Conservation (phyloP, 176 grass and related monocot genomes). For the Triticum urartu region DNA sequence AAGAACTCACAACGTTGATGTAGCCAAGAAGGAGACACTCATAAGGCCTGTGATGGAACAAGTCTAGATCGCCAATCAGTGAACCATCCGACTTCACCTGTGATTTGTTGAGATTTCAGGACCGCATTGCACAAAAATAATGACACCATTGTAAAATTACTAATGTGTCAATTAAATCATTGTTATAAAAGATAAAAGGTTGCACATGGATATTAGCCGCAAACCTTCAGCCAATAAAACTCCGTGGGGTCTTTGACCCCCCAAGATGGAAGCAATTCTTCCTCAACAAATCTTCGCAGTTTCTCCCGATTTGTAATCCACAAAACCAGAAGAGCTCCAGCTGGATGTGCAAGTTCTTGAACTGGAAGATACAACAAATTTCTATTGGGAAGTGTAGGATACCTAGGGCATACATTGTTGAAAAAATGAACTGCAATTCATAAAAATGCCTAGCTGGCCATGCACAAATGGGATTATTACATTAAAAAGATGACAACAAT, state of each 20-base stretch:
- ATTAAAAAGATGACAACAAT: background rate
- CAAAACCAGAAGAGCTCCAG: conserved; percentile 84
- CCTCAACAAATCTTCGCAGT: conserved; percentile 64
- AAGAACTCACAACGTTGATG: conserved; percentile 61
- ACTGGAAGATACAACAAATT: conserved; percentile 84
- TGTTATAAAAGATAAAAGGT: background rate
- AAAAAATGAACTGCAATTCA: conserved; percentile 6
- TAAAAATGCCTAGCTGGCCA: background rate
- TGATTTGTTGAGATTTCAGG: conserved; percentile 15
- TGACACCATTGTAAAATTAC: background rate
- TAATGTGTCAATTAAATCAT: background rate
- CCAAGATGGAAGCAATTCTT: conserved; percentile 81
- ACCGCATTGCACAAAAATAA: background rate
- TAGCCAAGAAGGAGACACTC: conserved; percentile 91
- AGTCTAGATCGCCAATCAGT: conserved; percentile 75
- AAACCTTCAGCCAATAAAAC: conserved; percentile 96
- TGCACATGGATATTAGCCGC: background rate
- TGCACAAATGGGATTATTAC: background rate
- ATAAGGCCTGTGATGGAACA: conserved; percentile 97
- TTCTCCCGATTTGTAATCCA: conserved; percentile 93
- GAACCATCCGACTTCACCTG: conserved; percentile 85
- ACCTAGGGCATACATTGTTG: conserved; percentile 45
- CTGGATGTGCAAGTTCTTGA: conserved; percentile 80
- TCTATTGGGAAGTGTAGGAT: conserved; percentile 86
- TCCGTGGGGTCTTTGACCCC: conserved; percentile 56